These are phyloP conservation scores for Russula griseocarnosa DNA, from an alignment of 768 basidiomycete genomes.

Conservation along the genomic window DNA sequence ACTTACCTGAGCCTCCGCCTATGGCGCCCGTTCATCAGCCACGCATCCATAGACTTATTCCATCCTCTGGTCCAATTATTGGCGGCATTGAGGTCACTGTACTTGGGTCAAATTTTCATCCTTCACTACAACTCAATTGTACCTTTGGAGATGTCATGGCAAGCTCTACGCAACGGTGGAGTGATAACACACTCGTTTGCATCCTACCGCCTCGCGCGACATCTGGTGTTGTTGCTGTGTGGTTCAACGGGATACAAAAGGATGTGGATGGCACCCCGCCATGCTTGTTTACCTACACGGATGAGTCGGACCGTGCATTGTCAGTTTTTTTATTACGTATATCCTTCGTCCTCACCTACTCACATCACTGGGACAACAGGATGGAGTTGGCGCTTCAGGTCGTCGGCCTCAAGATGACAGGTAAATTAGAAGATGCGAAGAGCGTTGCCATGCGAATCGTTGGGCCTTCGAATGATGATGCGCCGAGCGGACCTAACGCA, in stretches of 20 bases:
- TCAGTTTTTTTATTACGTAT: constrained; percentile 41
- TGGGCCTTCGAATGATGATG: constrained; percentile 59
- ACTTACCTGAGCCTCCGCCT: constrained; percentile 53
- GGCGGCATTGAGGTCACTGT: constrained; percentile 95
- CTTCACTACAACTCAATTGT: constrained; percentile 64
- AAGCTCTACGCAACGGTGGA: constrained; percentile 85
- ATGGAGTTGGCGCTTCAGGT: constrained; percentile 96
- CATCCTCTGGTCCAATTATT: constrained; percentile 77
- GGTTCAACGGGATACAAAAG: constrained; percentile 74
- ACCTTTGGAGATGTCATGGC: constrained; percentile 82
- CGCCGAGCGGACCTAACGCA: constrained; percentile 31
- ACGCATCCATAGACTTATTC: constrained; percentile 81
- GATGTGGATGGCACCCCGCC: constrained; percentile 51
- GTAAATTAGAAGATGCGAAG: constrained; percentile 88
- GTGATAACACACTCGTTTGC: constrained; percentile 90
- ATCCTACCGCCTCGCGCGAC: constrained; percentile 76
- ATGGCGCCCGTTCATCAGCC: constrained; percentile 53
- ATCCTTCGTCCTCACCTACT: constrained; percentile 10
- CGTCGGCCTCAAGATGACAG: constrained; percentile 95
- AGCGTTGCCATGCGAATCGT: constrained; percentile 93
- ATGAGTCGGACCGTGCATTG: constrained; percentile 86
- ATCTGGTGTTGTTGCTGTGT: constrained; percentile 86
- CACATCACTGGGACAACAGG: constrained; percentile 39
- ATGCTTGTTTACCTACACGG: constrained; percentile 82
- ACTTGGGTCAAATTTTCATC: constrained; percentile 86